Conservation (phyloP, 768 basidiomycete species). For the Amanita brunnescens region DNA sequence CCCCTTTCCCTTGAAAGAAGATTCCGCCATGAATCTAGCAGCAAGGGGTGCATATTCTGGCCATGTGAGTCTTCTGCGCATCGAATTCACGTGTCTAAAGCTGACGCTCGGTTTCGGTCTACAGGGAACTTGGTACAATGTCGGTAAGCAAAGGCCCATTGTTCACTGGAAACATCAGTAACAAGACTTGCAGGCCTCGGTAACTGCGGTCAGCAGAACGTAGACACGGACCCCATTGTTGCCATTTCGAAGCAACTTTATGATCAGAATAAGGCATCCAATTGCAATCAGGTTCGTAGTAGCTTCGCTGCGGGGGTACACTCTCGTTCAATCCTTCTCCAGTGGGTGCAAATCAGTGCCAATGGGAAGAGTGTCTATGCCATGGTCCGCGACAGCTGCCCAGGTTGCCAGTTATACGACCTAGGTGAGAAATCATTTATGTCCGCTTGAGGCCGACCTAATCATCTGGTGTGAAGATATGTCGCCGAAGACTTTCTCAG, state of each 20-base stretch:
- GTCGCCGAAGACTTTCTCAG: conserved; percentile 52
- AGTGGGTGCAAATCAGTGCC: conserved; percentile 53
- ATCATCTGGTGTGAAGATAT: conserved; percentile 38
- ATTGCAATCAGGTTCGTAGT: conserved; percentile 51
- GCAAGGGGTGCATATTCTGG: not conserved
- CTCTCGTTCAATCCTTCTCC: conserved; percentile 11
- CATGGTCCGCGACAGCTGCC: conserved; percentile 49
- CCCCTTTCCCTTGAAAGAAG: not conserved
- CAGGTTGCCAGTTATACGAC: conserved; percentile 39
- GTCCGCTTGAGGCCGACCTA: conserved; percentile 3
- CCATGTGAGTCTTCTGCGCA: not conserved
- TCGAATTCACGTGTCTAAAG: not conserved
- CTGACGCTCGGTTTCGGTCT: not conserved
- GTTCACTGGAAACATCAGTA: not conserved
- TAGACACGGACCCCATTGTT: conserved; percentile 44
- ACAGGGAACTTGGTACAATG: conserved; percentile 6
- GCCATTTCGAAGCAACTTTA: conserved; percentile 53
- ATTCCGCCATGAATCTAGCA: not conserved
- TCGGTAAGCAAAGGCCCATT: not conserved
- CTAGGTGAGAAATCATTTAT: conserved; percentile 38
- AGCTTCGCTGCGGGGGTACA: not conserved
- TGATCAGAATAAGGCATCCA: conserved; percentile 35
- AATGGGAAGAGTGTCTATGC: conserved; percentile 44
- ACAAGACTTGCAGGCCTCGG: conserved; percentile 29
- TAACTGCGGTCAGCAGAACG: conserved; percentile 53